phyloP scores from a whole-genome alignment of 148 eudicot species.

The Bassia scoparia region DNA sequence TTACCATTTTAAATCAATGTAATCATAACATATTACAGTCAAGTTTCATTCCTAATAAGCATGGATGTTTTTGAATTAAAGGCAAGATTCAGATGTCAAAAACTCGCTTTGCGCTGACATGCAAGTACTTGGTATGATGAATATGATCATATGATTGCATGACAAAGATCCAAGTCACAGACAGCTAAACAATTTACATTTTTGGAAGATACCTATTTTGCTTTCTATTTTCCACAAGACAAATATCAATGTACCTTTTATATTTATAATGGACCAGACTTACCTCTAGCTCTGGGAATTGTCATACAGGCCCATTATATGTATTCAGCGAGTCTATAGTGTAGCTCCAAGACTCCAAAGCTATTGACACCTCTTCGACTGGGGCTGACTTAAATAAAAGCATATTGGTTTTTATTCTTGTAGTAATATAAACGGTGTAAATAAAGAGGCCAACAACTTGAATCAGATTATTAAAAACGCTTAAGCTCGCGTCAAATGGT shows the following conservation, averaged over 20 bases:
- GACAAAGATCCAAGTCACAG: background rate
- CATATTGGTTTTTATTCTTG: background rate
- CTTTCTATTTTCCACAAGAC: background rate
- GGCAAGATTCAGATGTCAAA: background rate
- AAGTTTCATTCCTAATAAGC: background rate
- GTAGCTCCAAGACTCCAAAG: slow-evolving; percentile 99
- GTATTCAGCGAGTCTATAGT: slow-evolving; percentile 88
- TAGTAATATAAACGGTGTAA: background rate
- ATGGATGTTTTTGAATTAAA: no score
- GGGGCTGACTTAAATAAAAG: slow-evolving; percentile 53
- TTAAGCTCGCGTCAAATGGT: background rate
- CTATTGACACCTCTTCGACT: slow-evolving; percentile 85
- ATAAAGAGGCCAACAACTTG: background rate
- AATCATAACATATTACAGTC: background rate
- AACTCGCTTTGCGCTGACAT: background rate
- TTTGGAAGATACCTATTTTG: background rate
- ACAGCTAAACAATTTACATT: background rate
- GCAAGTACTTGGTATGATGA: background rate
- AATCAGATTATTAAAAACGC: background rate
- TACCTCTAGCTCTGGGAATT: slow-evolving; percentile 93
- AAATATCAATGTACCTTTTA: background rate
- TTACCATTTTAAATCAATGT: background rate
- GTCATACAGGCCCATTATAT: slow-evolving; percentile 92
- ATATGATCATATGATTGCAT: background rate
- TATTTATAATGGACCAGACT: slow-evolving; percentile 30